Conservation (phyloP, 148 eudicot genomes). For the Polygonum maritimum region DNA sequence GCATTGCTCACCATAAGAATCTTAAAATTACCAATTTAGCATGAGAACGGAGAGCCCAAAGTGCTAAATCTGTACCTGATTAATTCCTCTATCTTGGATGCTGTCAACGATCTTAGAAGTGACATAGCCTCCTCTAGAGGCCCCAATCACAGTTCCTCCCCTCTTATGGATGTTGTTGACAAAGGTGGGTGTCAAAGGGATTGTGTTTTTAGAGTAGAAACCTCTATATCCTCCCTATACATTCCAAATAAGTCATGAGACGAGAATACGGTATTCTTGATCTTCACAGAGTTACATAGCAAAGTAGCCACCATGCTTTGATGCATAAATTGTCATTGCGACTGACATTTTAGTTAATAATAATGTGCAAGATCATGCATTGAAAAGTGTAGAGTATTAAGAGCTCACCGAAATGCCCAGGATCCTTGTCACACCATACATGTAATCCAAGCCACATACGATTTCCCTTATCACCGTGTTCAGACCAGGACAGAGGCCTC, state of each 20-base stretch:
- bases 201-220: constrained; percentile 69
- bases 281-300: not conserved
- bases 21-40: not conserved
- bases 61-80: constrained; percentile 39
- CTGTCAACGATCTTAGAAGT: constrained; percentile 77
- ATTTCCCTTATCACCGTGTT: constrained; percentile 88
- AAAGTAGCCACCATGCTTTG: not conserved
- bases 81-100: constrained; percentile 88
- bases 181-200: constrained; percentile 51
- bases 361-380: not conserved
- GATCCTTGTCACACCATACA: constrained; percentile 70
- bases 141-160: constrained; percentile 77
- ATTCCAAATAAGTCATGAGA: not conserved
- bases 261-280: not conserved
- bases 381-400: not conserved
- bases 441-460: constrained; percentile 61
- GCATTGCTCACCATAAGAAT: not conserved
- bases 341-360: not conserved
- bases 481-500: constrained; percentile 85
- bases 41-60: not conserved
- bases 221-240: constrained; percentile 83
- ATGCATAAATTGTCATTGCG: not conserved
- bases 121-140: constrained; percentile 86
- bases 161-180: constrained; percentile 85
- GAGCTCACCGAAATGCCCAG: constrained; percentile 65